Conservation (phyloP, 116 monocot genomes). For the Phalaenopsis hybrid region DNA sequence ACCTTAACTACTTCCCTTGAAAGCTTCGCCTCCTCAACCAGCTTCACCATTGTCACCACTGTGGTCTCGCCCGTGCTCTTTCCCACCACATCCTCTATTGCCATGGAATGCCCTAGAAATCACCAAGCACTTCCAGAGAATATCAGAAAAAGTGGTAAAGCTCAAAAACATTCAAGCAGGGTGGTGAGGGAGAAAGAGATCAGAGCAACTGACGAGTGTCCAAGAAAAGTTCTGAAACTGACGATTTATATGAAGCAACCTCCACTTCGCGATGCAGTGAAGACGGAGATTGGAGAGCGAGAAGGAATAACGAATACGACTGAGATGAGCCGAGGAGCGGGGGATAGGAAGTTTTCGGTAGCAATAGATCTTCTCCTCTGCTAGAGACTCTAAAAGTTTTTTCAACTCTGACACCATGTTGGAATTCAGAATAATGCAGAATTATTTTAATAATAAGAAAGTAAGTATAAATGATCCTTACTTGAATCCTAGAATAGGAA, state of each 20-base stretch:
- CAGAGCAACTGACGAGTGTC: background rate
- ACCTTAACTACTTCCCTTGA: conserved; percentile 56
- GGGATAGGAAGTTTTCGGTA: too few relatives aligned
- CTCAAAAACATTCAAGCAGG: background rate
- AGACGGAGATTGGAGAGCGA: background rate
- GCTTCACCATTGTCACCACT: conserved; percentile 83
- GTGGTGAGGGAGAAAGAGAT: background rate
- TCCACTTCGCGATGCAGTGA: background rate
- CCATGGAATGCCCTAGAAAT: conserved; percentile 33
- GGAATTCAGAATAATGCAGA: too few relatives aligned
- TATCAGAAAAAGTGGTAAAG: background rate
- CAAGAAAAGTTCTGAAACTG: background rate
- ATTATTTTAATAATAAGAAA: too few relatives aligned
- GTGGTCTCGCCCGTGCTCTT: conserved; percentile 82
- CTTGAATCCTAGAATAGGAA: too few relatives aligned
- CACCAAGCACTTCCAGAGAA: background rate
- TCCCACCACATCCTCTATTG: conserved; percentile 87
- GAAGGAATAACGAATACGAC: background rate
- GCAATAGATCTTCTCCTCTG: too few relatives aligned
- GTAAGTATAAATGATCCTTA: too few relatives aligned
- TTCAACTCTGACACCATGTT: too few relatives aligned
- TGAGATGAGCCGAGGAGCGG: background rate
- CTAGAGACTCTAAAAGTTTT: too few relatives aligned
- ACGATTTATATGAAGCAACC: background rate
- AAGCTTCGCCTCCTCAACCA: conserved; percentile 54